Evolutionary conservation across 257 asterid genomes (phyloP), one percentile per base, ranked within the genome.

Genomic region (Eucommia ulmoides): DNA sequence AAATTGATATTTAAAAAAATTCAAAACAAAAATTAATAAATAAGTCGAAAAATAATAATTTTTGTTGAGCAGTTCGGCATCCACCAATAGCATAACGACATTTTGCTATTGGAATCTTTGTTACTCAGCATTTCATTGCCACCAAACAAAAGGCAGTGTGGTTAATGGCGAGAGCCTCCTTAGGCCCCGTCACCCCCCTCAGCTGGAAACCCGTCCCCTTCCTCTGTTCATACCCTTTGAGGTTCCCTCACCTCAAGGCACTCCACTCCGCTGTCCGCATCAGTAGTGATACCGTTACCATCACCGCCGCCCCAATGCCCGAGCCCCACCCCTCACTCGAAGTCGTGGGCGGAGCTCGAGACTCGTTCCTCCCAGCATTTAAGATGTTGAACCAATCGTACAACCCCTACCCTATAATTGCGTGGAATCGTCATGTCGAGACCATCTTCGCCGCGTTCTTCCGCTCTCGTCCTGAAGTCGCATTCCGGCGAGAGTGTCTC

Each of bases 381-480:
- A 71, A 71, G 50, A 54, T 74, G 22, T 72, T 83, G 24, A 65
- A 74, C 55, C 77, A 53, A 9, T 81, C 84, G 1, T 89, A 82
- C 67, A 55, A 8, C 50, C 64, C 94, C 35, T 85, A 73, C 59
- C 88, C 98, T 22, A 10, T 82, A 1, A 20, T 80, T 29, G 77
- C 75, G 24, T 79, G 72, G 73, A 85, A 85, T 65, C 70, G 84
- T 10, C 96, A 89, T 65, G 64, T 73, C 52, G 96, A 89, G 74
- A 85, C 96, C 16, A 82, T 85, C 24, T 89, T 85, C 64, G 93
- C 93, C 7, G 77, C 98, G 1, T 85, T 78, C 58, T 89, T 63
- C 53, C 77, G 96, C 62, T 74, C 88, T 5, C 74, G 60, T 20
- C 98, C 98, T 2, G 72, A 78, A 20, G 84, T 89, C 60, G 68